Percentiles rank a stretch among this genome's conserved stretches.
Evolutionary conservation across 371 early-diverging fungal genomes (phyloP).

Genomic region (Lichtheimia ramosa): DNA sequence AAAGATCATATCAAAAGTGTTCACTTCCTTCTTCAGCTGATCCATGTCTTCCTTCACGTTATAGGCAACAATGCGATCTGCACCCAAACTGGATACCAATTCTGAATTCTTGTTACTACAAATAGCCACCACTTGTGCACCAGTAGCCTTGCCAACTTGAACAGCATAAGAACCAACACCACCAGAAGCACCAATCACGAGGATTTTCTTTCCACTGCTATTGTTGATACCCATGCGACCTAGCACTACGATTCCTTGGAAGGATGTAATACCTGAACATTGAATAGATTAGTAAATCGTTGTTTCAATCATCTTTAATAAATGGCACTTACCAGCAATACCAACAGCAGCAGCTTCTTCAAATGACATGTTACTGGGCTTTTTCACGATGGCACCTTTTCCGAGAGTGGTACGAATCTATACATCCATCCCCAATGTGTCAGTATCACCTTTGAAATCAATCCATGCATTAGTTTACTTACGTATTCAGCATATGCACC

Average conservation of each 20-base stretch:
- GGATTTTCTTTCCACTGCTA: constrained; percentile 14
- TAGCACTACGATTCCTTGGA: constrained; percentile 26
- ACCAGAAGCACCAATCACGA: constrained; percentile 60
- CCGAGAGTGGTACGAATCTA: constrained; percentile 14
- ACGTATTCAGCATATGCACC: constrained; percentile 53
- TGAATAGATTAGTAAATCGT: neutral
- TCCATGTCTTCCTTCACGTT: constrained; percentile 29
- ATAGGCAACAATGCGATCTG: constrained; percentile 64
- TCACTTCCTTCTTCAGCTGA: constrained; percentile 15
- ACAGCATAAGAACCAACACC: constrained; percentile 64
- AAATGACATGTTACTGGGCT: constrained; percentile 45
- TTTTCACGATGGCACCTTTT: constrained; percentile 38
- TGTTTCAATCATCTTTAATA: neutral
- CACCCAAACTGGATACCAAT: constrained; percentile 55
- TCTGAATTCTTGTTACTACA: constrained; percentile 55
- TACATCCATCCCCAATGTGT: neutral
- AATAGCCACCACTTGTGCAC: constrained; percentile 64
- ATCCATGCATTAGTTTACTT: neutral
- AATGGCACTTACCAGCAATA: constrained; percentile 18
- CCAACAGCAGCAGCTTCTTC: constrained; percentile 52
- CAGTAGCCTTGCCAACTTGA: constrained; percentile 60
- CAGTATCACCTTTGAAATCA: too few species aligned
- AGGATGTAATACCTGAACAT: constrained; percentile 32
- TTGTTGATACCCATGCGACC: constrained; percentile 12
- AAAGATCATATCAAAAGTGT: constrained; percentile 43